Conservation (phyloP, 495 filamentous ascomycete genomes). For the Hyaloscypha variabilis region DNA sequence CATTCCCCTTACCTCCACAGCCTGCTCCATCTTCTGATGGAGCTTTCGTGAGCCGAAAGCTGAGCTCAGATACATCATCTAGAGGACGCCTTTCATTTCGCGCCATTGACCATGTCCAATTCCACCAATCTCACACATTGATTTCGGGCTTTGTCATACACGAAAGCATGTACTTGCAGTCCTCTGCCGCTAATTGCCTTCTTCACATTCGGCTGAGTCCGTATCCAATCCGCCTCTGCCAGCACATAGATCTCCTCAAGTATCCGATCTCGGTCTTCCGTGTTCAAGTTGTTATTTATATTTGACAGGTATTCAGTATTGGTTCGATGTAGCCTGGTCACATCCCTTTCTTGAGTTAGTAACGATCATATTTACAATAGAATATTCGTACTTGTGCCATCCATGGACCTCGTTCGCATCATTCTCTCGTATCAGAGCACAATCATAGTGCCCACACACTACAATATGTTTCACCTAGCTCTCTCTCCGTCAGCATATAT, state of each 20-base stretch:
- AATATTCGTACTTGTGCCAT: constrained; percentile 15
- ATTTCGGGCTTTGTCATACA: constrained; percentile 56
- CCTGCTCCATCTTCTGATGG: background rate
- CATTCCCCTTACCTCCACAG: background rate
- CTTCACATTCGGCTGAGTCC: constrained; percentile 48
- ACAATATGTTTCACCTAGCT: constrained; percentile 45
- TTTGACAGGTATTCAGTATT: constrained; percentile 10
- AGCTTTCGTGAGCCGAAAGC: too few species aligned
- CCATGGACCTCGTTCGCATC: constrained; percentile 6
- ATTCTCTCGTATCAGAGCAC: constrained; percentile 37
- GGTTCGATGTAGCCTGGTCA: constrained; percentile 10
- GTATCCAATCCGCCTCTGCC: constrained; percentile 50
- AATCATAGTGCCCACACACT: constrained; percentile 48
- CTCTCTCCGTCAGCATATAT: constrained; percentile 7
- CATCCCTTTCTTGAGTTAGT: constrained; percentile 4
- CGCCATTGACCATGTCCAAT: background rate
- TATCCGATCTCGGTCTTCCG: constrained; percentile 18
- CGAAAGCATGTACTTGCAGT: constrained; percentile 55
- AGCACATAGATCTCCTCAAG: constrained; percentile 58
- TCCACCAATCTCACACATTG: constrained; percentile 49
- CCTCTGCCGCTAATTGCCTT: constrained; percentile 55
- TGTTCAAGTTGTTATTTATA: background rate
- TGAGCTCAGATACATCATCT: background rate
- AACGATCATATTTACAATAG: background rate
- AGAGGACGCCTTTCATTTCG: background rate